Conservation (phyloP, 306 rosid species). For the Cicer pinnatifidum region DNA sequence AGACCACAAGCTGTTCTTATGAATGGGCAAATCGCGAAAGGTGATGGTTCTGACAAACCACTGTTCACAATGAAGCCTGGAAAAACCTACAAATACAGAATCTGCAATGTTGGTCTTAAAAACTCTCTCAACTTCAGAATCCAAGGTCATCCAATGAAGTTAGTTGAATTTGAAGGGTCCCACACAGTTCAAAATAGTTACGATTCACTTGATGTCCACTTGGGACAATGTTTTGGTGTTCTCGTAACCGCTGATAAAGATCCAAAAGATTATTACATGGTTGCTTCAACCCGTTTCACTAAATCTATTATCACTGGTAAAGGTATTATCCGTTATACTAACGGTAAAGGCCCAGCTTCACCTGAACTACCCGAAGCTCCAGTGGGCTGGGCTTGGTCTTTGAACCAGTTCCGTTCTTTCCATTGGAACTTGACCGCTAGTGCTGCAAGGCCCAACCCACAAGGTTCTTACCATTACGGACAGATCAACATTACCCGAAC, state of each 20-base stretch:
- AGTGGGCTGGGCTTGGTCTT: conserved; percentile 89
- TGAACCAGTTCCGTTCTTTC: conserved; percentile 79
- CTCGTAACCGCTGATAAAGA: conserved; percentile 71
- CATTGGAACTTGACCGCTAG: conserved; percentile 88
- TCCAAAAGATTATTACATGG: conserved; percentile 72
- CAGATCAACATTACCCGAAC: conserved; percentile 74
- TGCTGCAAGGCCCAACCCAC: conserved; percentile 97
- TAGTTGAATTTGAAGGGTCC: conserved; percentile 90
- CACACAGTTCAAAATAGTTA: conserved; percentile 74
- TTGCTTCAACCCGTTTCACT: conserved; percentile 76
- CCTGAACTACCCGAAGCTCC: conserved; percentile 66
- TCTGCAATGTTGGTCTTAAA: conserved; percentile 81
- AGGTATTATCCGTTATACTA: conserved; percentile 58
- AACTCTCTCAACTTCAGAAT: conserved; percentile 72
- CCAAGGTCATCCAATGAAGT: conserved; percentile 68
- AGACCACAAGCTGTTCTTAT: conserved; percentile 70
- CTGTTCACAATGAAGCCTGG: conserved; percentile 76
- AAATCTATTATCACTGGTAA: conserved; percentile 52
- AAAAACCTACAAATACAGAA: conserved; percentile 72
- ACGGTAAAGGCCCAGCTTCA: conserved; percentile 62
- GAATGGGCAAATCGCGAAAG: conserved; percentile 68
- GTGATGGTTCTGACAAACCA: conserved; percentile 65
- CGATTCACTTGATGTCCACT: conserved; percentile 74
- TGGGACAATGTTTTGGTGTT: conserved; percentile 68
- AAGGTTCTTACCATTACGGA: conserved; percentile 86